phyloP scores from a whole-genome alignment of 2,329 filamentous ascomycete genomes.

The Lasiodiplodia theobromae region DNA sequence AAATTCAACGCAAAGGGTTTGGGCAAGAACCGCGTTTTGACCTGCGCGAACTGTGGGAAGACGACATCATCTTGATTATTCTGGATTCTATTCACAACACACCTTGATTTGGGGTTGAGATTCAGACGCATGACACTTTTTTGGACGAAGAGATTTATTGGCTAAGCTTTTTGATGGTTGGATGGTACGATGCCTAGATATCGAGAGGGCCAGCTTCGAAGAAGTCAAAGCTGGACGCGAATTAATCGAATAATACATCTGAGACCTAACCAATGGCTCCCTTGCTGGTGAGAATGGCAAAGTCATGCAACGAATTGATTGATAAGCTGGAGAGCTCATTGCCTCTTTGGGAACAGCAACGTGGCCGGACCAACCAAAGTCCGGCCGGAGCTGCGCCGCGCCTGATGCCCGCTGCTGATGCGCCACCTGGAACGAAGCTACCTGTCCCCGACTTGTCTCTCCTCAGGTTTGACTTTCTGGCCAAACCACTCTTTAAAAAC shows the following conservation, averaged over 20 bases:
- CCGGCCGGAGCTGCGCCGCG: slow-evolving; percentile 7
- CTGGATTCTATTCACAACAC: background rate
- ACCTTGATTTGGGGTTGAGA: background rate
- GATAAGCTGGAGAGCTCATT: slow-evolving; percentile 20
- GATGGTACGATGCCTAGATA: background rate
- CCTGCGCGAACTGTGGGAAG: slow-evolving; percentile 64
- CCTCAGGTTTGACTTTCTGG: background rate
- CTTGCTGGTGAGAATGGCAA: background rate
- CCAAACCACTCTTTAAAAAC: background rate
- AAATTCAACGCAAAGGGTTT: slow-evolving; percentile 68
- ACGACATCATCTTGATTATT: slow-evolving; percentile 26
- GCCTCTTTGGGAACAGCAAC: slow-evolving; percentile 1
- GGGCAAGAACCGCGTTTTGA: slow-evolving; percentile 62
- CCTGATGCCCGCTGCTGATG: background rate
- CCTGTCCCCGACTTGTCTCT: background rate
- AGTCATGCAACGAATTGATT: background rate
- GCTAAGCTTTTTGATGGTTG: slow-evolving; percentile 3
- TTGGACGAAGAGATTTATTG: background rate
- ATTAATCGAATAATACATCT: slow-evolving; percentile 2
- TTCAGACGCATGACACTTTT: background rate
- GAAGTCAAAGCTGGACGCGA: background rate
- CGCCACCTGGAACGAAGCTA: slow-evolving; percentile 12
- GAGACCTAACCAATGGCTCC: background rate
- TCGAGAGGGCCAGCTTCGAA: background rate
- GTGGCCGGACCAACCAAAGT: slow-evolving; percentile 13